Evolutionary conservation across 257 asterid species (phyloP).

Genomic region (Nicotiana undulata): DNA sequence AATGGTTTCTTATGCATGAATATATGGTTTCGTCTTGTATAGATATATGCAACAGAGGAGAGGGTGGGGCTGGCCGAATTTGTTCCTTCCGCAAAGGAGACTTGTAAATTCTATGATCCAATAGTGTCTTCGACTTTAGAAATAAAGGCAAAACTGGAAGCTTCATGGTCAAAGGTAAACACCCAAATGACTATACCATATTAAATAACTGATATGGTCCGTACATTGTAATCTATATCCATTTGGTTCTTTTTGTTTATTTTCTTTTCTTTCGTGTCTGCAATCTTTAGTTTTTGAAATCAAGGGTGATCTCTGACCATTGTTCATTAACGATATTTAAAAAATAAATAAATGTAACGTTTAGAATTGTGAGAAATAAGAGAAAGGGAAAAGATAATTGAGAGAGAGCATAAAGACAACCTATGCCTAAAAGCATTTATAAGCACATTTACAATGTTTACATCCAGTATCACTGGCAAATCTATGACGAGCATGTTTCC

Average conservation of each 20-base stretch:
- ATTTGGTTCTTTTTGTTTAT: neutral
- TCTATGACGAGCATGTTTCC: neutral
- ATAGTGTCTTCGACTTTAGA: slow-evolving; percentile 30
- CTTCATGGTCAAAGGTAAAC: slow-evolving; percentile 50
- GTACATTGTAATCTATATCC: neutral
- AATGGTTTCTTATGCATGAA: neutral
- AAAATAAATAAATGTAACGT: neutral
- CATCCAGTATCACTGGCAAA: neutral
- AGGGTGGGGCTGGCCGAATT: slow-evolving; percentile 30
- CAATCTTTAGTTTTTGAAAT: neutral
- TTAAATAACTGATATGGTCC: neutral
- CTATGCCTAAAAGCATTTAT: neutral
- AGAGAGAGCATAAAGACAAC: neutral
- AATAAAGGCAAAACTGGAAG: slow-evolving; percentile 40
- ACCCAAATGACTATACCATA: neutral
- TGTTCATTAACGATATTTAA: neutral
- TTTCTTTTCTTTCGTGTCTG: neutral
- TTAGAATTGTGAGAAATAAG: neutral
- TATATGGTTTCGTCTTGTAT: slow-evolving; percentile 13
- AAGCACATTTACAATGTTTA: neutral
- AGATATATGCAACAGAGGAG: slow-evolving; percentile 48
- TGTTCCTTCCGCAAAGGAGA: slow-evolving; percentile 31
- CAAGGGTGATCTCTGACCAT: neutral
- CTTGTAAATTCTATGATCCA: slow-evolving; percentile 52
- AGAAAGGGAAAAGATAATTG: neutral